A percentile compares a stretch with the other conserved stretches of the same genome.
Evolutionary conservation across 176 grass and related monocot species (phyloP).

Genomic region (Puccinellia tenuiflora): DNA sequence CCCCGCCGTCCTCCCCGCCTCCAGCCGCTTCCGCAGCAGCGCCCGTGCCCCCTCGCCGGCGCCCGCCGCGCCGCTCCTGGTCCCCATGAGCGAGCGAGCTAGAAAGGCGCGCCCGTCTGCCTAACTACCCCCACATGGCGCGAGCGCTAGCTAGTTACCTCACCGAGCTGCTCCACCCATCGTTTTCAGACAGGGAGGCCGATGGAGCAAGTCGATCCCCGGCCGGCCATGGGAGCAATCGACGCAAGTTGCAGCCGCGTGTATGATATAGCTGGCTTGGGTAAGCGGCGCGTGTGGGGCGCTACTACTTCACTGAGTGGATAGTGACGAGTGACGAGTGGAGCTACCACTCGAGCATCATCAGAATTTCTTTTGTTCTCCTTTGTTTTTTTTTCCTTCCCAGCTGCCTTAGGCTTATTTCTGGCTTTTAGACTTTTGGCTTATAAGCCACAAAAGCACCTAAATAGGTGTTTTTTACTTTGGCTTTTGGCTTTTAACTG

Average conservation of each 20-base stretch:
- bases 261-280: neutral
- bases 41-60: neutral
- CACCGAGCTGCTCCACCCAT: neutral
- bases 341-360: neutral
- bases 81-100: neutral
- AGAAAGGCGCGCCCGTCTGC: neutral
- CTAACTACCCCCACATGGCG: neutral
- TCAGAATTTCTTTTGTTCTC: neutral
- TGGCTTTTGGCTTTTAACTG: too few relatives aligned
- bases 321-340: constrained; percentile 6
- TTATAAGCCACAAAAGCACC: too few relatives aligned
- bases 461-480: too few relatives aligned
- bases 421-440: too few relatives aligned
- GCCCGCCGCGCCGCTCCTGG: neutral
- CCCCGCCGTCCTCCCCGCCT: neutral
- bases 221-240: neutral
- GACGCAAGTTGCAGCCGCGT: neutral
- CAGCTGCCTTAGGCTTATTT: too few relatives aligned
- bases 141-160: neutral
- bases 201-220: neutral
- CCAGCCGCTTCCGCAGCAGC: neutral
- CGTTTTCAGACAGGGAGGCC: neutral
- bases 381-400: neutral
- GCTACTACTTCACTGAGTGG: too few relatives aligned
- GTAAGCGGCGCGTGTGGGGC: neutral